phyloP scores from a whole-genome alignment of 768 basidiomycete species.

The Trametes elegans region DNA sequence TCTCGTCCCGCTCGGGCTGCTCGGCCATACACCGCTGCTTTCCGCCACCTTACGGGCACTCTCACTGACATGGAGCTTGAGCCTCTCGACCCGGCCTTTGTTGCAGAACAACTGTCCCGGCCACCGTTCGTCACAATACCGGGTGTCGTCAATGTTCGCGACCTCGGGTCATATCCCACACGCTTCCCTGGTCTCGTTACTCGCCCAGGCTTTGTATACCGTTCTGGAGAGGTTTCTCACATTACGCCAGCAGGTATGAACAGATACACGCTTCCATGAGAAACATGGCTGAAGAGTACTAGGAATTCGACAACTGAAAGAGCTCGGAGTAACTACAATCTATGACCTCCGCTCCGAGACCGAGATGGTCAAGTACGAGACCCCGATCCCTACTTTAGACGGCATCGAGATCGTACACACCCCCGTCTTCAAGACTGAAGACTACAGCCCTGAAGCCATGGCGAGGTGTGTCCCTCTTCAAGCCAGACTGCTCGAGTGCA shows the following conservation, averaged over 20 bases:
- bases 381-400: conserved; percentile 61
- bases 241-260: conserved; percentile 67
- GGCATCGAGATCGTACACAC: conserved; percentile 58
- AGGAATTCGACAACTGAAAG: conserved; percentile 59
- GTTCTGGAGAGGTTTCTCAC: conserved; percentile 70
- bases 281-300: neutral
- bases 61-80: conserved; percentile 39
- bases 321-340: conserved; percentile 63
- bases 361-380: conserved; percentile 72
- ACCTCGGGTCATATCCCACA: conserved; percentile 60
- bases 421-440: conserved; percentile 67
- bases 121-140: conserved; percentile 68
- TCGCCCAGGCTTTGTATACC: conserved; percentile 56
- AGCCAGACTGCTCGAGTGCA: neutral
- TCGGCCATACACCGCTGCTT: neutral
- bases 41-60: neutral
- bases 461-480: conserved; percentile 75
- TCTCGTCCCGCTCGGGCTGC: neutral
- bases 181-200: conserved; percentile 48
- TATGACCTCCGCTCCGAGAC: conserved; percentile 81
- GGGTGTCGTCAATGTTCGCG: conserved; percentile 77
- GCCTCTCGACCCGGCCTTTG: conserved; percentile 64
- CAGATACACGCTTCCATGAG: neutral
- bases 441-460: conserved; percentile 84
- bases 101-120: conserved; percentile 59